These are phyloP conservation scores for Physaria fendleri DNA, from an alignment of 345 rosid species.

Conservation along the genomic window DNA sequence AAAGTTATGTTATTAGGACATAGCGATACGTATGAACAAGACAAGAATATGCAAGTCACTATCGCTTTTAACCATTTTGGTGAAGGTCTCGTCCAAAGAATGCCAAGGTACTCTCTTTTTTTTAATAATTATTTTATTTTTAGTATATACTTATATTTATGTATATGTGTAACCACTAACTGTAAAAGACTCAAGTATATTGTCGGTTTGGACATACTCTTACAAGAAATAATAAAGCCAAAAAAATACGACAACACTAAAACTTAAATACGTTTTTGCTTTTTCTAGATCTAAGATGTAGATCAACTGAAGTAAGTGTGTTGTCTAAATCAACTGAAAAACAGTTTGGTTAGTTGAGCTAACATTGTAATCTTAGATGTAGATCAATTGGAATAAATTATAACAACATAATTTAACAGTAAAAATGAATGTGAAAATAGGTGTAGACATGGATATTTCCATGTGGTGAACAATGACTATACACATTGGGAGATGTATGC, in stretches of 20 bases:
- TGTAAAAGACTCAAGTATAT: conserved; percentile 10
- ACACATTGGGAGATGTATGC: conserved; percentile 94
- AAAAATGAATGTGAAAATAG: conserved; percentile 23
- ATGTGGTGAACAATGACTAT: conserved; percentile 90
- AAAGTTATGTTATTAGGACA: conserved; percentile 79
- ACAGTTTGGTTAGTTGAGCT: background rate
- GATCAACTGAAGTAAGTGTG: conserved; percentile 1
- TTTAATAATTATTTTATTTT: too few species aligned
- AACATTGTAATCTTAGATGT: background rate
- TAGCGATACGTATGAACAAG: conserved; percentile 56
- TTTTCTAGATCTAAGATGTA: background rate
- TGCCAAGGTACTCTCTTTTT: too few species aligned
- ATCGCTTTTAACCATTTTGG: conserved; percentile 87
- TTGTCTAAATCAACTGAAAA: conserved; percentile 1
- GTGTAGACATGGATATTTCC: conserved; percentile 79
- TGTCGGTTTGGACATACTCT: conserved; percentile 17
- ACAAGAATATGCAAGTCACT: conserved; percentile 83
- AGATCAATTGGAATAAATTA: background rate
- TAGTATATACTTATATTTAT: background rate
- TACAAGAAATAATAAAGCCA: background rate
- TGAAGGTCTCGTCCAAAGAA: conserved; percentile 79
- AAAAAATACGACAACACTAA: background rate
- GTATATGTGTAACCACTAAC: background rate
- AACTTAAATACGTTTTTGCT: background rate
- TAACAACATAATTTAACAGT: background rate